Base-by-base conservation (phyloP, 2,329 filamentous ascomycete genomes). In the Ustulina deusta region DNA sequence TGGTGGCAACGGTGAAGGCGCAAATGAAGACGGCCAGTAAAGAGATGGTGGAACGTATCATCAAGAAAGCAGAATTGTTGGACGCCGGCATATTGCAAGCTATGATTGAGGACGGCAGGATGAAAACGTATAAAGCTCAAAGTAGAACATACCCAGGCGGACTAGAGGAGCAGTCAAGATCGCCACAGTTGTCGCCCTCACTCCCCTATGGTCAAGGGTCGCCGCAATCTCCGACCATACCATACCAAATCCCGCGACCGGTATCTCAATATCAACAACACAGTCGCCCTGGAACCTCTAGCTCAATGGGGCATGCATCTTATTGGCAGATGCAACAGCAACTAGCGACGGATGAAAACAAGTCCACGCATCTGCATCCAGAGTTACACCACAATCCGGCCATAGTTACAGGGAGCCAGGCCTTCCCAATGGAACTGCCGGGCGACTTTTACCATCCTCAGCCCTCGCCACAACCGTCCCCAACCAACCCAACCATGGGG, bases 61-160 rank as follows among this genome's bases (percentile, higher is more conserved):
- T 91, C 74, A 90, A 91, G 74, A 92, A 92, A 81, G 90, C 90
- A 0, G 89, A 91, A 77, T 81, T 92, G 25, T 81, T 92, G 44
- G 90, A 92, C 72, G 82, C 89, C 6, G 90, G 90, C 17, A 83
- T 87, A 20, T 81, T 92, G 56, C 86, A 87, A 48, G 90, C 87
- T 63, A 91, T 92, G 89, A 87, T 91, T 74, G 85, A 90, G 72
- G 82, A 90, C 69, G 89, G 89, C 54, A 86, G 82, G 73, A 81
- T 91, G 66, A 88, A 83, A 79, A 91, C 89, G 0, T 76, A 87
- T 69, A 86, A 85, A 71, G 83, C 84, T 1, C 81, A 79, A 42
- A 79, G 81, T 46, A 75, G 74, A 27, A 65, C 71, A 9, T 76
- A 74, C 52, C 71, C 71, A 7, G 74, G 71, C 10, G 72, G 74